Evolutionary conservation across 495 filamentous ascomycete genomes (phyloP).

Genomic region (Pseudoneurospora amorphoporcata): DNA sequence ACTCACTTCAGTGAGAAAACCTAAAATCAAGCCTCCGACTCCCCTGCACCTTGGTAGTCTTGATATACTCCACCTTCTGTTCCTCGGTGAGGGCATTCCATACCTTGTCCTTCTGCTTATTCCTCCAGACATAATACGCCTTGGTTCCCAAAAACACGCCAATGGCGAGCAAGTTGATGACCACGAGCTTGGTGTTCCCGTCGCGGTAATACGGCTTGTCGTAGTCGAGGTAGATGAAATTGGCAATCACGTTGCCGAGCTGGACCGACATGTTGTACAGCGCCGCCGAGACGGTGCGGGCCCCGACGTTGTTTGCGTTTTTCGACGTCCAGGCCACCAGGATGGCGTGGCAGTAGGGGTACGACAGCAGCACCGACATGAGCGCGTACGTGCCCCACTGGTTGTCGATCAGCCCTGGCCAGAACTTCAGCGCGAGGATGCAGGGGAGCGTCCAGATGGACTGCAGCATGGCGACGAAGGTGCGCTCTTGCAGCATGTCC

Average conservation of each 20-base stretch:
- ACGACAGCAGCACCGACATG: conserved; percentile 40
- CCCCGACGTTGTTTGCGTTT: conserved; percentile 59
- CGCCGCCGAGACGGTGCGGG: conserved; percentile 53
- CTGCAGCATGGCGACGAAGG: conserved; percentile 41
- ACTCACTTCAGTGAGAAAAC: conserved; percentile 23
- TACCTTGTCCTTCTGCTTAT: conserved; percentile 25
- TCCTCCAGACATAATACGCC: conserved; percentile 33
- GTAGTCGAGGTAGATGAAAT: conserved; percentile 33
- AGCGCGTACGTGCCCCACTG: conserved; percentile 46
- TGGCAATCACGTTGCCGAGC: conserved; percentile 3
- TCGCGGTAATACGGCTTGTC: conserved; percentile 57
- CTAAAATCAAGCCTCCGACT: conserved; percentile 37
- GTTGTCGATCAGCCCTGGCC: conserved; percentile 11
- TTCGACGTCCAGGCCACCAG: conserved; percentile 53
- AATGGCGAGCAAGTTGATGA: conserved; percentile 29
- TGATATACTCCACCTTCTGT: conserved; percentile 27
- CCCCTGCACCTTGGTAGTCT: conserved; percentile 27
- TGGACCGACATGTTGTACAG: conserved; percentile 40
- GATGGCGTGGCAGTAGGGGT: conserved; percentile 40
- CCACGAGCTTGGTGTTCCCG: conserved; percentile 57
- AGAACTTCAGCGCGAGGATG: conserved; percentile 35
- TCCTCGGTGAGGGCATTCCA: conserved; percentile 33
- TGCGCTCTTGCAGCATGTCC: conserved; percentile 47
- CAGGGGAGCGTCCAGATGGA: conserved; percentile 50
- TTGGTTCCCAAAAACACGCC: conserved; percentile 29